Evolutionary conservation across 2,329 filamentous ascomycete genomes (phyloP).

Genomic region (Trichoderma oligosporum): DNA sequence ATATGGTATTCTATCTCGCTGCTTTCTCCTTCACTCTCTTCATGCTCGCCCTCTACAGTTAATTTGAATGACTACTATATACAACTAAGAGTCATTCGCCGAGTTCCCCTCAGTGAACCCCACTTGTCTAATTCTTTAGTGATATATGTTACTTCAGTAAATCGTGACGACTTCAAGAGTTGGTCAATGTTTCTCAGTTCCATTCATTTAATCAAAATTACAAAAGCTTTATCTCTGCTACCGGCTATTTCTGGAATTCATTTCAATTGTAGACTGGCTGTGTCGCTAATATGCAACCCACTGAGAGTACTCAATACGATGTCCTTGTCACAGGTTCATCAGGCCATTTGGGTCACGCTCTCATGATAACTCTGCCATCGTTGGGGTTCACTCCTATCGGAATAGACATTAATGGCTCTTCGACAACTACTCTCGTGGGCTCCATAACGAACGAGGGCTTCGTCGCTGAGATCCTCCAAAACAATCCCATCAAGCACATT

Average conservation of each 20-base stretch:
- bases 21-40: background rate
- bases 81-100: constrained; percentile 5
- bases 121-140: background rate
- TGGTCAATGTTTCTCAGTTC: background rate
- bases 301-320: constrained; percentile 22
- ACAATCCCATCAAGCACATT: constrained; percentile 38
- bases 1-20: too few relatives aligned
- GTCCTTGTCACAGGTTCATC: constrained; percentile 47
- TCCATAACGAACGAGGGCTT: constrained; percentile 37
- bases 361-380: constrained; percentile 41
- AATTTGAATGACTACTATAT: background rate
- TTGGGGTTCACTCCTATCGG: constrained; percentile 41
- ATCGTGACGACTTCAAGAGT: background rate
- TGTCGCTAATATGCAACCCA: constrained; percentile 8
- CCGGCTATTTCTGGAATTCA: too few relatives aligned
- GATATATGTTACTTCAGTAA: too few relatives aligned
- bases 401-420: constrained; percentile 41
- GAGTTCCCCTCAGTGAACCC: constrained; percentile 1
- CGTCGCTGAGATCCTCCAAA: constrained; percentile 31
- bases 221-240: too few relatives aligned
- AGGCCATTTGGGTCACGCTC: constrained; percentile 44
- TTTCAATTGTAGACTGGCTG: too few relatives aligned
- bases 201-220: background rate
- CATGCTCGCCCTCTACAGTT: background rate
- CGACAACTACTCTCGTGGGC: constrained; percentile 36